Evolutionary conservation across 176 grass and related monocot species (phyloP).

Genomic region (Oryza officinalis): DNA sequence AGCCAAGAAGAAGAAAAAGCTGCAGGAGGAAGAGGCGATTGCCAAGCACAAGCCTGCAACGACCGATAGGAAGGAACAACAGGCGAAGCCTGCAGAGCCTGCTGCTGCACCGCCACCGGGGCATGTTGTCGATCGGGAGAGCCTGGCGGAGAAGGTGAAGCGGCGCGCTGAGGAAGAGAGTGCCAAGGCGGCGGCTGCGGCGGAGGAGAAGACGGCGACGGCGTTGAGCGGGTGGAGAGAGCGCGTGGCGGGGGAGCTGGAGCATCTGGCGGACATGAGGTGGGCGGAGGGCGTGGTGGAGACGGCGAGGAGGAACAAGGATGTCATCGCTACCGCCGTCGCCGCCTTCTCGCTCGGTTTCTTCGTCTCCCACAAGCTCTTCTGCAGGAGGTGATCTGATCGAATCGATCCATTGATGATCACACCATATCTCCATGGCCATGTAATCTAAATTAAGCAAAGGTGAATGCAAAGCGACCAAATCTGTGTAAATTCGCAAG

Average conservation of each 20-base stretch:
- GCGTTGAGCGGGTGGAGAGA: neutral
- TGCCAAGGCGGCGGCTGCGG: neutral
- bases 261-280: neutral
- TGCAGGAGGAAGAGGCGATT: neutral
- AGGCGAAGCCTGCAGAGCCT: neutral
- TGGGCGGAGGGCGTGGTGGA: constrained; percentile 41
- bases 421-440: neutral
- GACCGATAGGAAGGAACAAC: neutral
- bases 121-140: neutral
- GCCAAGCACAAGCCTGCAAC: neutral
- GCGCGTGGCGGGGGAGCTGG: constrained; percentile 28
- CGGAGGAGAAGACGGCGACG: neutral
- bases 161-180: neutral
- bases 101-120: neutral
- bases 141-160: constrained; percentile 2
- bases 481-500: neutral
- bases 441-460: neutral
- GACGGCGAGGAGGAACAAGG: constrained; percentile 39
- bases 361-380: constrained; percentile 37
- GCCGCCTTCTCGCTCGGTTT: constrained; percentile 45
- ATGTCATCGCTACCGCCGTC: constrained; percentile 26
- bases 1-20: neutral
- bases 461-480: neutral
- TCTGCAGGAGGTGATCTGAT: constrained; percentile 28
- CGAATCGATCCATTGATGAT: neutral